These are phyloP conservation scores for Didymella keratinophila DNA, from an alignment of 2,329 filamentous ascomycete genomes.

Conservation along the genomic window DNA sequence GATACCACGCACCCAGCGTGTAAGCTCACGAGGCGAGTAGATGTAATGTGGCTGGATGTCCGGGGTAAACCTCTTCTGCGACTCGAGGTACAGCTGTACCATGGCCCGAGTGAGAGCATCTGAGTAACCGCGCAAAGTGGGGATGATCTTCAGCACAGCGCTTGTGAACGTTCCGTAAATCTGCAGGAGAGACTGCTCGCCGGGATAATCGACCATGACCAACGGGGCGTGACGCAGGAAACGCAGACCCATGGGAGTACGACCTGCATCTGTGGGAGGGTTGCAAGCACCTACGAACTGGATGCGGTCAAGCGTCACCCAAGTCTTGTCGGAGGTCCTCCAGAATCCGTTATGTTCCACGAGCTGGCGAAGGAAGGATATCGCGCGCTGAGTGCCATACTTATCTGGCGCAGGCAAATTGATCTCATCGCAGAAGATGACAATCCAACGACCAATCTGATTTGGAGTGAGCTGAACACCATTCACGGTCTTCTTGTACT, in stretches of 20 bases:
- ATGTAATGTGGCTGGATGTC: slow-evolving; percentile 99
- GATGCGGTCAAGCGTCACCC: slow-evolving; percentile 96
- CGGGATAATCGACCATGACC: slow-evolving; percentile 99
- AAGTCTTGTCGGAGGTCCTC: slow-evolving; percentile 95
- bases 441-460: slow-evolving; percentile 96
- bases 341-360: slow-evolving; percentile 99
- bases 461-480: slow-evolving; percentile 94
- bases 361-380: slow-evolving; percentile 95
- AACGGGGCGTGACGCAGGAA: slow-evolving; percentile 98
- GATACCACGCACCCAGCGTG: slow-evolving; percentile 94
- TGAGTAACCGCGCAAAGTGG: slow-evolving; percentile 91
- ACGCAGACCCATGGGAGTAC: slow-evolving; percentile 89
- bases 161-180: slow-evolving; percentile 99
- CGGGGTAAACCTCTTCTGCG: slow-evolving; percentile 91
- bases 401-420: slow-evolving; percentile 97
- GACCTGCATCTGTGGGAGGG: slow-evolving; percentile 94
- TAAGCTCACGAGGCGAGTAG: slow-evolving; percentile 98
- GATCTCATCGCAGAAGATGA: slow-evolving; percentile 99
- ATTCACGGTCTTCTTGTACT: slow-evolving; percentile 98
- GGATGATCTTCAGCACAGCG: slow-evolving; percentile 95
- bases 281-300: slow-evolving; percentile 99
- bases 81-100: slow-evolving; percentile 95
- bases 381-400: slow-evolving; percentile 96
- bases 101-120: slow-evolving; percentile 95
- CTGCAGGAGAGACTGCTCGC: slow-evolving; percentile 90